phyloP scores from a whole-genome alignment of 2,329 filamentous ascomycete species.

The Verticillium alfalfae region DNA sequence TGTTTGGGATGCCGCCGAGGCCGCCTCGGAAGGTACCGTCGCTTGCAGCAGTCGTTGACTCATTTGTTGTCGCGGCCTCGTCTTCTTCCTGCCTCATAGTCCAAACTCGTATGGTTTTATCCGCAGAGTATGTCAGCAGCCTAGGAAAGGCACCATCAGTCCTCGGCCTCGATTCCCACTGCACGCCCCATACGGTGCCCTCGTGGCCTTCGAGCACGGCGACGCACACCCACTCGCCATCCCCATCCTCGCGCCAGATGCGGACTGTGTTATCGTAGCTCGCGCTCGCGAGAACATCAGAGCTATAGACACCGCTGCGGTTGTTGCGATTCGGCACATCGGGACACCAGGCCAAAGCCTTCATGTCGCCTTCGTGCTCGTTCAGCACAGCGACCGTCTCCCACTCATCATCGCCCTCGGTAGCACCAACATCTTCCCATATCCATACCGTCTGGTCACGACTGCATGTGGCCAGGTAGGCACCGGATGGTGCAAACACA shows the following conservation, averaged over 20 bases:
- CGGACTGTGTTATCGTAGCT: conserved; percentile 92
- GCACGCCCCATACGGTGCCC: conserved; percentile 85
- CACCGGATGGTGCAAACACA: conserved; percentile 66
- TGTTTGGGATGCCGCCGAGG: conserved; percentile 73
- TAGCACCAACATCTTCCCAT: conserved; percentile 81
- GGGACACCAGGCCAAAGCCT: conserved; percentile 88
- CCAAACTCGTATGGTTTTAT: conserved; percentile 78
- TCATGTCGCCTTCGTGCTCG: conserved; percentile 94
- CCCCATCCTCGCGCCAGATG: conserved; percentile 83
- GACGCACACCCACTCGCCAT: conserved; percentile 88
- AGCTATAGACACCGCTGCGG: conserved; percentile 39
- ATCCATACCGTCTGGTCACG: conserved; percentile 97
- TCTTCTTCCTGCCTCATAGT: conserved; percentile 51
- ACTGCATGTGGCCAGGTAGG: conserved; percentile 82
- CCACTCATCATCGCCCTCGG: conserved; percentile 84
- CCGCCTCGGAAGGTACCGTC: conserved; percentile 23
- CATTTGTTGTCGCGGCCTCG: conserved; percentile 10
- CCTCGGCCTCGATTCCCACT: conserved; percentile 54
- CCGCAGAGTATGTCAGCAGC: conserved; percentile 79
- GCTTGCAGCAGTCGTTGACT: neutral
- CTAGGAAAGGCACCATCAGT: conserved; percentile 45
- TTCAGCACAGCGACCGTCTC: conserved; percentile 93
- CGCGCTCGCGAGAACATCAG: conserved; percentile 77
- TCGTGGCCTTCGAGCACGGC: conserved; percentile 73
- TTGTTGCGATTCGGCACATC: conserved; percentile 47